A percentile compares a stretch with the other conserved stretches of the same genome.
Evolutionary conservation across 768 basidiomycete genomes (phyloP).

Genomic region (Hypsizygus marmoreus): DNA sequence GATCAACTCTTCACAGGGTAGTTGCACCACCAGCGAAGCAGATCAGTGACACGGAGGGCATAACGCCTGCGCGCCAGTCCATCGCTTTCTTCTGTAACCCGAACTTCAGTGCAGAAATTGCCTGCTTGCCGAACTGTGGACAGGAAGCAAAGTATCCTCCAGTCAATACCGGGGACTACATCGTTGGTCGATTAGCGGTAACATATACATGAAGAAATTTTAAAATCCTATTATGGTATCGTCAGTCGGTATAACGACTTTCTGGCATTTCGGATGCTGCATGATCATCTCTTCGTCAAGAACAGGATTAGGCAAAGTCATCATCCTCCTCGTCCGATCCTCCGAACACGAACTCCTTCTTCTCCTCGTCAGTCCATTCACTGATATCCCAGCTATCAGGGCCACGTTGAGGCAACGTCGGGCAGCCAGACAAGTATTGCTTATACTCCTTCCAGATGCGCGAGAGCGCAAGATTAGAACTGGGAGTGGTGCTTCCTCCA

Average conservation of each 20-base stretch:
- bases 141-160: constrained; percentile 63
- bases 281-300: not conserved
- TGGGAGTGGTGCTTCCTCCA: constrained; percentile 22
- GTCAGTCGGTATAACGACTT: not conserved
- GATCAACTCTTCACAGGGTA: constrained; percentile 82
- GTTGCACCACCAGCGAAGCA: constrained; percentile 65
- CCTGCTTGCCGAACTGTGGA: constrained; percentile 72
- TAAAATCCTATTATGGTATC: not conserved
- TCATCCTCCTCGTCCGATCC: constrained; percentile 7
- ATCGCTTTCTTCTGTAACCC: constrained; percentile 91
- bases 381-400: constrained; percentile 37
- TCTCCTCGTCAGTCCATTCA: constrained; percentile 34
- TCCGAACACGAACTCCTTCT: constrained; percentile 29
- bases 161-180: constrained; percentile 74
- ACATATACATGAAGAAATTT: constrained; percentile 47
- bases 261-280: not conserved
- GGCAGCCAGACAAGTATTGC: constrained; percentile 22
- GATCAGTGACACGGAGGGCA: constrained; percentile 48
- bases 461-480: constrained; percentile 27
- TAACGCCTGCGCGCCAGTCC: constrained; percentile 71
- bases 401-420: constrained; percentile 28
- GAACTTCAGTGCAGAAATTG: constrained; percentile 65
- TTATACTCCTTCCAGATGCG: constrained; percentile 43
- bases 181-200: constrained; percentile 65
- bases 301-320: constrained; percentile 8